These are phyloP conservation scores for Xanthoceras sorbifolium DNA, from an alignment of 345 rosid genomes.

Conservation along the genomic window DNA sequence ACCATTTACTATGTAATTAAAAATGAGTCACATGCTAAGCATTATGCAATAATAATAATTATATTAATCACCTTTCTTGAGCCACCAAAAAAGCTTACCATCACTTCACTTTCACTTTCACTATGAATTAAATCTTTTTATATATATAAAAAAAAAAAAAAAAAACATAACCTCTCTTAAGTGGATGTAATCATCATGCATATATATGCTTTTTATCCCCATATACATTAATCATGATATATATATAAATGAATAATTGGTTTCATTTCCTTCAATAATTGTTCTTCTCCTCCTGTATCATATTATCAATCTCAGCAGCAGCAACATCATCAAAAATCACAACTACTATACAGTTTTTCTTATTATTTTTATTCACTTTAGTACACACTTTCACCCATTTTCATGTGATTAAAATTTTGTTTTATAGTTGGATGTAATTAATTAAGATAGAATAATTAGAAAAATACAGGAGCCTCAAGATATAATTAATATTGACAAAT, in stretches of 20 bases:
- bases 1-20: no score
- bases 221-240: not conserved
- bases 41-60: constrained; percentile 1
- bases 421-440: no score
- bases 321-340: not conserved
- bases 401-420: no score
- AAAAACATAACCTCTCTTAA: no score
- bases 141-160: no score
- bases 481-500: no score
- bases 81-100: constrained; percentile 36
- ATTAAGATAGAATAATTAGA: no score
- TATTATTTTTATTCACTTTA: not conserved
- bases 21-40: constrained; percentile 6
- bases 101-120: not conserved
- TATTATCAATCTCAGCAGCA: no score
- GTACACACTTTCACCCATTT: not conserved
- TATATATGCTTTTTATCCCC: not conserved
- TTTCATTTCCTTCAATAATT: not conserved
- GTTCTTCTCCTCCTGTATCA: not conserved
- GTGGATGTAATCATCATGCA: constrained; percentile 10
- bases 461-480: no score
- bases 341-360: no score
- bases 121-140: no score
- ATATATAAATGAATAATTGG: not conserved
- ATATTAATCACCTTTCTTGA: constrained; percentile 29